A percentile compares a stretch with the other conserved stretches of the same genome.
Evolutionary conservation across 257 asterid genomes (phyloP).

Genomic region (Solanum raphanifolium): DNA sequence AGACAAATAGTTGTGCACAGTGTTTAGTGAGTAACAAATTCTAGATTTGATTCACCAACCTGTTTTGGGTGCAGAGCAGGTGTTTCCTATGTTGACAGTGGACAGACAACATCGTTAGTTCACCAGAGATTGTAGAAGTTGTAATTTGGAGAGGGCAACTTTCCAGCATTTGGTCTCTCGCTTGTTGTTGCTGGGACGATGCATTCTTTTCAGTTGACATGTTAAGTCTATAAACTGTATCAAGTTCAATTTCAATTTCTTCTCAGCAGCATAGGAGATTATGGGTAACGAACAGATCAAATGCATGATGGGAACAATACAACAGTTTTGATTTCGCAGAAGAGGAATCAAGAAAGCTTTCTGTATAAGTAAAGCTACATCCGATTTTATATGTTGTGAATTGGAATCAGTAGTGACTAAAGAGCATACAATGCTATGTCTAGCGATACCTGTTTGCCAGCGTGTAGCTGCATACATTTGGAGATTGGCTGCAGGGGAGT

Average conservation of each 20-base stretch:
- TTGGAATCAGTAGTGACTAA: conserved; percentile 59
- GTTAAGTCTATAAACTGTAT: neutral
- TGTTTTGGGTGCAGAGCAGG: too few species aligned
- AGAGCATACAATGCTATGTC: conserved; percentile 72
- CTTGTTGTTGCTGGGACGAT: neutral
- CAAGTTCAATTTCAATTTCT: too few species aligned
- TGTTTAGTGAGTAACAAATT: too few species aligned
- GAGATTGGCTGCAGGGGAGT: conserved; percentile 72
- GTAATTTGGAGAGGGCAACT: neutral
- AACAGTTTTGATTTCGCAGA: conserved; percentile 48
- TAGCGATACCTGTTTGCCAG: conserved; percentile 73
- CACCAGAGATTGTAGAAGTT: too few species aligned
- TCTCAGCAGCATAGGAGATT: conserved; percentile 28
- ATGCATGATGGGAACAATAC: too few species aligned
- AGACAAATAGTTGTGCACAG: too few species aligned
- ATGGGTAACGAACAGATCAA: conserved; percentile 67
- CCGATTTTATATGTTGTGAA: conserved; percentile 54
- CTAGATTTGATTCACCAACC: too few species aligned
- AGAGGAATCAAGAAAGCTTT: conserved; percentile 51
- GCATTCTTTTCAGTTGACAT: neutral
- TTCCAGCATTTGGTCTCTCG: neutral
- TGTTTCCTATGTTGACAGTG: too few species aligned
- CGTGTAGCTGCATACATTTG: conserved; percentile 64
- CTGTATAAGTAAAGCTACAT: conserved; percentile 57
- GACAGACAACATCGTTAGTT: too few species aligned